Evolutionary conservation across 352 stramenopile genomes (phyloP).

Genomic region (Albugo candida): DNA sequence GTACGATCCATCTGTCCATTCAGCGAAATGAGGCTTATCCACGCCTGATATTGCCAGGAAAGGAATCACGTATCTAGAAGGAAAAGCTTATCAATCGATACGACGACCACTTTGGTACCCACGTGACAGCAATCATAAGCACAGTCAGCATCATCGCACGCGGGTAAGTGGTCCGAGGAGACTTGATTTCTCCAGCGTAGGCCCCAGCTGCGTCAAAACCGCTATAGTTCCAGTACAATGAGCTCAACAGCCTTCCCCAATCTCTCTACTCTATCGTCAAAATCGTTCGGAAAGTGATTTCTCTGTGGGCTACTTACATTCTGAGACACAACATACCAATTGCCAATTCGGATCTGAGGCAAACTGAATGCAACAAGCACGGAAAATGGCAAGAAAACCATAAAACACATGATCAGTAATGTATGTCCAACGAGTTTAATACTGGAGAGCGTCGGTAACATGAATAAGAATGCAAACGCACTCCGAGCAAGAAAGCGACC

Average conservation of each 20-base stretch:
- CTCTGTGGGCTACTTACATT: constrained; percentile 18
- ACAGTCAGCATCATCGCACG: constrained; percentile 59
- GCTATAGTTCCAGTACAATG: constrained; percentile 73
- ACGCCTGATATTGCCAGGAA: constrained; percentile 46
- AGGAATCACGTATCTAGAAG: constrained; percentile 32
- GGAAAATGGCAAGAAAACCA: constrained; percentile 49
- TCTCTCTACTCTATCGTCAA: constrained; percentile 14
- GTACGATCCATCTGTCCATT: constrained; percentile 61
- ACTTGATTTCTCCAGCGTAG: constrained; percentile 53
- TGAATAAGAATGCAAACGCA: constrained; percentile 38
- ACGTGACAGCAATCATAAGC: constrained; percentile 54
- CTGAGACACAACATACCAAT: constrained; percentile 47
- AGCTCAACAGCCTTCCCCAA: constrained; percentile 38
- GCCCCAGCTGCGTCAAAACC: constrained; percentile 53
- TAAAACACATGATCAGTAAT: constrained; percentile 32
- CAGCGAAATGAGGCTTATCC: constrained; percentile 51
- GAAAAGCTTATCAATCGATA: not conserved
- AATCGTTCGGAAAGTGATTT: not conserved
- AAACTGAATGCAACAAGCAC: constrained; percentile 25
- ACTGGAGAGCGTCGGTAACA: constrained; percentile 42
- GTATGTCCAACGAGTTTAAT: constrained; percentile 54
- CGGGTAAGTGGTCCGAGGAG: constrained; percentile 49
- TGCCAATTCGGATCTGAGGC: constrained; percentile 37
- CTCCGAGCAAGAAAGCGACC: constrained; percentile 25
- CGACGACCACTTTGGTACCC: constrained; percentile 4